Conservation (phyloP, 805 yeast genomes). For the Lachancea fermentati region DNA sequence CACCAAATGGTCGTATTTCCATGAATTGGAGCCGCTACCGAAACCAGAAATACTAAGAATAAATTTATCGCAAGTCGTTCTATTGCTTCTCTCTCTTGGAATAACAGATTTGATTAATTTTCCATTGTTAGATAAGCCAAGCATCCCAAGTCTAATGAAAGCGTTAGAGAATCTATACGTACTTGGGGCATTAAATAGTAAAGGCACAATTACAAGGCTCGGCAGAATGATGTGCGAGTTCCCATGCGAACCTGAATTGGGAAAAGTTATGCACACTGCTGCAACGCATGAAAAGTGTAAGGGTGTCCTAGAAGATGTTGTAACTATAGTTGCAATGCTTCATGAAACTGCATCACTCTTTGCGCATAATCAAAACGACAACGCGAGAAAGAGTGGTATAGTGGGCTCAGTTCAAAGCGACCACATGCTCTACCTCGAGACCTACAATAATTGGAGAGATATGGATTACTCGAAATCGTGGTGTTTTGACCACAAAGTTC, state of each 20-base stretch:
- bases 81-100: constrained; percentile 76
- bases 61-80: constrained; percentile 69
- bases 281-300: constrained; percentile 39
- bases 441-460: constrained; percentile 72
- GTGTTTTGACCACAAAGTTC: constrained; percentile 82
- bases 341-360: constrained; percentile 71
- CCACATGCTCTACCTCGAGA: constrained; percentile 67
- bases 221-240: constrained; percentile 88
- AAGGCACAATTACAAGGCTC: constrained; percentile 67
- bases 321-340: constrained; percentile 77
- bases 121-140: constrained; percentile 90
- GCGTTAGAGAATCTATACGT: constrained; percentile 81
- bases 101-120: constrained; percentile 74
- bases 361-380: constrained; percentile 19
- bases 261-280: constrained; percentile 67
- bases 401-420: constrained; percentile 58
- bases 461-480: constrained; percentile 65
- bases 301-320: constrained; percentile 57
- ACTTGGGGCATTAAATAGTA: constrained; percentile 76
- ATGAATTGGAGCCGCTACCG: constrained; percentile 73
- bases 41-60: constrained; percentile 90
- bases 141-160: constrained; percentile 60
- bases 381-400: constrained; percentile 38
- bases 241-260: constrained; percentile 87
- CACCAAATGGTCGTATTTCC: constrained; percentile 63